Percentiles rank a stretch among this genome's conserved stretches.
phyloP scores from a whole-genome alignment of 140 eudicot species.

The Erigeron philadelphicus region DNA sequence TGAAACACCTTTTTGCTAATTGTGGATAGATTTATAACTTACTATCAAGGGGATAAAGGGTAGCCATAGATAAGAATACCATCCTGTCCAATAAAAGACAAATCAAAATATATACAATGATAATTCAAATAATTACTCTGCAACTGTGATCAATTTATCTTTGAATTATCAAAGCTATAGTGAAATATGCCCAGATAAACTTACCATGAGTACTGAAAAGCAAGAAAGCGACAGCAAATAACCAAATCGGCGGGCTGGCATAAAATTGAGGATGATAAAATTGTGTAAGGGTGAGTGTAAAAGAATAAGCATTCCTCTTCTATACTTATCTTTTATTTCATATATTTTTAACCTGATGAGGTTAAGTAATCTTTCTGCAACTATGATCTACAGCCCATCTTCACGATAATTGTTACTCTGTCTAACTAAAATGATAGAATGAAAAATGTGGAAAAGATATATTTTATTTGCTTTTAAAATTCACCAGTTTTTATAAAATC shows the following conservation, averaged over 20 bases:
- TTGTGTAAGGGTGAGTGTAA: background rate
- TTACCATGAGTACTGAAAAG: conserved; percentile 63
- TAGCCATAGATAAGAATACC: conserved; percentile 52
- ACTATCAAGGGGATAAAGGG: conserved; percentile 63
- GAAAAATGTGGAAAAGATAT: no score
- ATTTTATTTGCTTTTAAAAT: no score
- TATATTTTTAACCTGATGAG: no score
- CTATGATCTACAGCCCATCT: no score
- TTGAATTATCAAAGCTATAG: background rate
- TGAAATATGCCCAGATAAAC: background rate
- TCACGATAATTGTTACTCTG: background rate
- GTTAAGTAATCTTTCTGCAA: no score
- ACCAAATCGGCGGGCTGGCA: conserved; percentile 63
- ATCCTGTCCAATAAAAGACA: conserved; percentile 32
- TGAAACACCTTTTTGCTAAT: no score
- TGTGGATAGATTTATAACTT: conserved; percentile 19
- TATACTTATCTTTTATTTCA: background rate
- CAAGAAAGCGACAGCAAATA: conserved; percentile 47
- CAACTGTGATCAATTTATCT: background rate
- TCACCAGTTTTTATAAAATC: no score
- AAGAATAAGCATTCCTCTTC: background rate
- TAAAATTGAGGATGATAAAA: background rate
- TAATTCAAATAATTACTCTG: background rate
- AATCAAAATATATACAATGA: background rate
- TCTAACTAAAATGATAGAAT: background rate